Evolutionary conservation across 1,139 yeast genomes (phyloP), one percentile per base, ranked within the genome.

Genomic region (Diutina scorzettiae): DNA sequence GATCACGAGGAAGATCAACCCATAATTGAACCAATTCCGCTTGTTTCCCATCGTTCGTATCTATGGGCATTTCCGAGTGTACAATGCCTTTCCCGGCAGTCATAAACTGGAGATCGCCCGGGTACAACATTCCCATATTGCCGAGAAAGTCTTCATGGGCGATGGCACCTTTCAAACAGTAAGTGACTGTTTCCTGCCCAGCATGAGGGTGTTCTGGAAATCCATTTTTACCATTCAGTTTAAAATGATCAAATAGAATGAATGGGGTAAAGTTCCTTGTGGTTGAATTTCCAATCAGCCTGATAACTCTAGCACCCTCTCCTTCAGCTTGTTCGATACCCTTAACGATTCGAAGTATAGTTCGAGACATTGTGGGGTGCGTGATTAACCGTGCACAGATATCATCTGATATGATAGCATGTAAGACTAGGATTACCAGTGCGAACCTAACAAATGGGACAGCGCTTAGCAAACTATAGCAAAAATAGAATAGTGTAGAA

Each of bases 101-200:
- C 95, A 87, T 87, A 57, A 87, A 86, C 62, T 87, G 96, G 50
- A 87, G 66, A 56, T 87, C 96, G 42, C 96, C 96, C 19, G 87
- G 79, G 46, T 76, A 73, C 44, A 87, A 64, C 17, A 85, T 69
- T 43, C 96, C 96, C 44, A 74, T 71, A 28, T 81, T 67, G 1
- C 96, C 96, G 2, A 94, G 83, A 63, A 86, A 85, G 59, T 87
- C 96, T 58, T 85, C 95, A 58, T 87, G 96, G 23, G 93, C 89
- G 60, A 87, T 66, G 46, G 77, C 78, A 41, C 96, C 96, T 44
- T 75, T 69, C 46, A 79, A 60, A 44, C 87, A 64, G 52, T 80
- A 76, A 3, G 95, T 82, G 47, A 87, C 76, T 23, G 96, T 87
- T 59, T 85, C 95, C 60, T 84, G 94, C 24, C 95, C 95, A 46